Conservation (phyloP, 495 filamentous ascomycete genomes). For the Aspergillus hancockii region DNA sequence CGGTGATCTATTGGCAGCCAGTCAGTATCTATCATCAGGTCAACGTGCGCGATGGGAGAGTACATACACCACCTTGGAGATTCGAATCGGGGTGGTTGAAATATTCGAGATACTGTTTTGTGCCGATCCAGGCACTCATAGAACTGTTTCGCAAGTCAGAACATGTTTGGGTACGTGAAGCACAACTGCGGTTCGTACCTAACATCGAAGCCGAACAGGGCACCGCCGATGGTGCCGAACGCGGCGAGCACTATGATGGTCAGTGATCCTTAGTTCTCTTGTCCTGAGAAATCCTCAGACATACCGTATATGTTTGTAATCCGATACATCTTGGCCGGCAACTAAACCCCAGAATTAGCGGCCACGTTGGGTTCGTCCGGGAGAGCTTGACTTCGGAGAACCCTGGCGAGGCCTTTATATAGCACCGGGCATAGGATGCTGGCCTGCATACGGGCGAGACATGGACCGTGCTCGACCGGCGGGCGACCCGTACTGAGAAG, state of each 20-base stretch:
- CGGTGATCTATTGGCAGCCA: slow-evolving; percentile 35
- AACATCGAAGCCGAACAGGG: slow-evolving; percentile 47
- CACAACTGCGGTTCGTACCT: slow-evolving; percentile 23
- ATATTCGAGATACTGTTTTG: slow-evolving; percentile 65
- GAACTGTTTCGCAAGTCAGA: slow-evolving; percentile 36
- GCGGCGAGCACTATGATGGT: slow-evolving; percentile 41
- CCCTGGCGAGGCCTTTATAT: slow-evolving; percentile 3
- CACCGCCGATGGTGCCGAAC: slow-evolving; percentile 53
- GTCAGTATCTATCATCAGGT: not conserved
- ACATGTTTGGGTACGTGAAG: not conserved
- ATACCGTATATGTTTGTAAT: slow-evolving; percentile 50
- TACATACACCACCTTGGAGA: slow-evolving; percentile 56
- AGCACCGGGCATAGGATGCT: not conserved
- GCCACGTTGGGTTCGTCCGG: not conserved
- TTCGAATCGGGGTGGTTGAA: slow-evolving; percentile 66
- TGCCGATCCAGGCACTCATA: slow-evolving; percentile 73
- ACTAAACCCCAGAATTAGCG: not conserved
- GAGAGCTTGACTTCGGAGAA: not conserved
- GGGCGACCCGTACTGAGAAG: slow-evolving; percentile 7
- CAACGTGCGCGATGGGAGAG: not conserved
- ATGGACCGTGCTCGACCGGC: slow-evolving; percentile 10
- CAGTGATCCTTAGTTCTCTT: not conserved
- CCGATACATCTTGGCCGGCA: slow-evolving; percentile 37
- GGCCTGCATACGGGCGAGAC: slow-evolving; percentile 9
- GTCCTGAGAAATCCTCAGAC: not conserved